Evolutionary conservation across 2,329 filamentous ascomycete species (phyloP).

Genomic region (Ascochyta pisi): DNA sequence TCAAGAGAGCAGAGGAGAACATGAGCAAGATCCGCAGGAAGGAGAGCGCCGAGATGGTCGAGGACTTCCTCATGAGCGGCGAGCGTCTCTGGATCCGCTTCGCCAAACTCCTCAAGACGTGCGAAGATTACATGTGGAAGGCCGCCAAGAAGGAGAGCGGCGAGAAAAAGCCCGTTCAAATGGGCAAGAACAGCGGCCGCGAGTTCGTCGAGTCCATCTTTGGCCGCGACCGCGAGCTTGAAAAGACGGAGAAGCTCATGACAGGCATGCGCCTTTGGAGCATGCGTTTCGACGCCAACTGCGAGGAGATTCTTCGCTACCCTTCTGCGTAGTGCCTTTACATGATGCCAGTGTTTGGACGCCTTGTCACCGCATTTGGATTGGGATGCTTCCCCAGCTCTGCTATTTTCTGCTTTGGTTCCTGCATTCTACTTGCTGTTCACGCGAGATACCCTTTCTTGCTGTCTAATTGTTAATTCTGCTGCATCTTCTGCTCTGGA

Average conservation of each 20-base stretch:
- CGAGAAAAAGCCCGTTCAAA: conserved; percentile 66
- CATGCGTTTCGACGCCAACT: conserved; percentile 94
- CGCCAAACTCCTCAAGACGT: conserved; percentile 84
- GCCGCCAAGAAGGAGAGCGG: conserved; percentile 73
- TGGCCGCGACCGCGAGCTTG: conserved; percentile 85
- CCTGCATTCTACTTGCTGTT: conserved; percentile 38
- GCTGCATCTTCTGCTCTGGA: conserved; percentile 40
- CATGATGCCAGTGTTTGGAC: conserved; percentile 25
- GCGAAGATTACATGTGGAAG: conserved; percentile 95
- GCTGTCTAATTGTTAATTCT: conserved; percentile 47
- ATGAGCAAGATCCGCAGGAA: conserved; percentile 73
- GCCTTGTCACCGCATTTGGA: conserved; percentile 39
- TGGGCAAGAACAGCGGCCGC: conserved; percentile 90
- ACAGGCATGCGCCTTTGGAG: conserved; percentile 86
- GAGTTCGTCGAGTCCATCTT: conserved; percentile 98
- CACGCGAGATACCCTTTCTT: conserved; percentile 51
- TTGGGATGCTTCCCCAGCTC: conserved; percentile 20
- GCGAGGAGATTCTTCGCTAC: conserved; percentile 79
- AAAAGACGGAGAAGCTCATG: conserved; percentile 93
- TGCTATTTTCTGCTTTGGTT: conserved; percentile 23
- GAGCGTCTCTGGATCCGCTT: conserved; percentile 87
- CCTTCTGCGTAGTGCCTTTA: conserved; percentile 48
- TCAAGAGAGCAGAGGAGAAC: conserved; percentile 86
- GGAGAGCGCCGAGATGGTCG: conserved; percentile 80
- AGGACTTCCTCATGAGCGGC: conserved; percentile 89